These are phyloP conservation scores for Lactifluus piperatus DNA, from an alignment of 768 basidiomycete species.

Conservation along the genomic window DNA sequence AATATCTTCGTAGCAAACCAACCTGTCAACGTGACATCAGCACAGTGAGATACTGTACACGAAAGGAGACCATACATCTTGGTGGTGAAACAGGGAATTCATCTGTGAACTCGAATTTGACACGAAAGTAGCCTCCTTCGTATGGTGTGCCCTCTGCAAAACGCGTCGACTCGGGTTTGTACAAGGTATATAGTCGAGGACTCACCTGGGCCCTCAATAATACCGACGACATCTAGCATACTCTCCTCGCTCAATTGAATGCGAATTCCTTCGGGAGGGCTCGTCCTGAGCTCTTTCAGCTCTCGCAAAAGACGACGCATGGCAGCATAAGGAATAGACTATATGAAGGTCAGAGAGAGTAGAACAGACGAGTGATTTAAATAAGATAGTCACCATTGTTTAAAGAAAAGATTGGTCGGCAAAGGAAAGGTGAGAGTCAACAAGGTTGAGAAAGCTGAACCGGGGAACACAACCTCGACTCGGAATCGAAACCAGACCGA, in stretches of 20 bases:
- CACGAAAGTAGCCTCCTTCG: constrained; percentile 59
- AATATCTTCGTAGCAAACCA: constrained; percentile 93
- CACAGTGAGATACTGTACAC: not conserved
- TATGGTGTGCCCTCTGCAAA: constrained; percentile 55
- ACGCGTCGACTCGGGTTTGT: constrained; percentile 13
- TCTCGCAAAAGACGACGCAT: constrained; percentile 87
- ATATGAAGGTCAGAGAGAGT: not conserved
- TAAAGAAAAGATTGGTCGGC: not conserved
- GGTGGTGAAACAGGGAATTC: constrained; percentile 93
- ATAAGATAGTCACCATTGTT: too few relatives aligned
- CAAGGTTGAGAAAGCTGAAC: not conserved
- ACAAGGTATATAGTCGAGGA: constrained; percentile 3
- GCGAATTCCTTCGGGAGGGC: constrained; percentile 89
- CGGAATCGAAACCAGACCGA: too few relatives aligned
- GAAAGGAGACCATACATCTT: constrained; percentile 60
- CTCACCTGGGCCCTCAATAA: constrained; percentile 87
- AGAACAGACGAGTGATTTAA: too few relatives aligned
- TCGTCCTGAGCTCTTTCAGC: constrained; percentile 67
- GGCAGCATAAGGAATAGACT: constrained; percentile 43
- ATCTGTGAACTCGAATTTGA: constrained; percentile 83
- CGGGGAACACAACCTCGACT: not conserved
- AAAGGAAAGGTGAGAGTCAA: not conserved
- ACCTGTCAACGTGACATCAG: constrained; percentile 37
- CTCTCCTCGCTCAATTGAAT: constrained; percentile 81
- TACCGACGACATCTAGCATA: constrained; percentile 77